Evolutionary conservation across 495 filamentous ascomycete species (phyloP), one percentile per base, ranked within the genome.

Genomic region (Trichoderma reesei): DNA sequence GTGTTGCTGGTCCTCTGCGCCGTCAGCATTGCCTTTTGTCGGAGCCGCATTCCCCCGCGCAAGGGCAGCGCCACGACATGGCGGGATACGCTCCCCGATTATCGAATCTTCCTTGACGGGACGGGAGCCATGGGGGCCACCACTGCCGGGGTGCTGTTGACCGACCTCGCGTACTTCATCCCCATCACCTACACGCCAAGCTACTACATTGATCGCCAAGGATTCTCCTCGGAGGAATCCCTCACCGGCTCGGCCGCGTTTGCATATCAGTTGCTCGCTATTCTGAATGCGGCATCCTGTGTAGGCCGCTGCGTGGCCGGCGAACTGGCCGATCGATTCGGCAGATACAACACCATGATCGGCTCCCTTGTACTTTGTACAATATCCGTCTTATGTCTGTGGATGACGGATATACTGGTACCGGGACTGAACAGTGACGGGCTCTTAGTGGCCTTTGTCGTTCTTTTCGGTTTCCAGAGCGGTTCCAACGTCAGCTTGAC

Each of bases 401-500:
- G 93, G 93, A 82, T 96, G 11, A 14, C 42, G 10, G 42, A 46
- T n/a, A 46, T 46, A 13, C 16, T 46, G 42, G 42, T 46, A 16
- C 86, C 91, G 62, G 84, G 84, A 3, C 75, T 81, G 0, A 73
- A 76, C 37, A 86, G 82, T 38, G 72, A 84, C 31, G 76, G 84
- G 1, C 72, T 90, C 64, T 77, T 91, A 44, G 79, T 92, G 62
- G 82, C 86, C 11, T 98, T 90, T 70, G 75, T 88, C 0, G 73
- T 92, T 0, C 69, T 91, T 0, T 96, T 96, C 74, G 93, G 93
- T 3, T 93, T 96, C 70, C 86, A 85, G 11, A 90, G 86, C 44
- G 93, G 93, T 5, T 88, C 86, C 64, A 95, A 95, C 66, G 88
- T 98, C 63, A 87, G 86, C 36, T 73, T 98, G 61, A 89, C 90